These are phyloP conservation scores for Corynespora cassiicola DNA, from an alignment of 2,329 filamentous ascomycete species.

Conservation along the genomic window DNA sequence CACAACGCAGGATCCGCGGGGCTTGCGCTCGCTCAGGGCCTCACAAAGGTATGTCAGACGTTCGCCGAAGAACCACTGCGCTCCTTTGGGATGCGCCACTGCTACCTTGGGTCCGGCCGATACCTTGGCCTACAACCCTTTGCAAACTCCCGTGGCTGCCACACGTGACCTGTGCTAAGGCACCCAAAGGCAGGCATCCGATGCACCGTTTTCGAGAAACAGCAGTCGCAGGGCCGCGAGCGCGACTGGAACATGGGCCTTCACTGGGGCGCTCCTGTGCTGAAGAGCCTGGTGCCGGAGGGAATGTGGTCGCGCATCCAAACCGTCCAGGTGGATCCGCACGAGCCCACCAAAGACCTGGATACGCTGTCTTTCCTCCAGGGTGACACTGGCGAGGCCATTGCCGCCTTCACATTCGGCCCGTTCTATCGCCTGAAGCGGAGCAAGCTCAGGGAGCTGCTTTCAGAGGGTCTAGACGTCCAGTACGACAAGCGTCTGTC, in stretches of 20 bases:
- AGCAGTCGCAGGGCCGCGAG: conserved; percentile 53
- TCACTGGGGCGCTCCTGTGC: conserved; percentile 65
- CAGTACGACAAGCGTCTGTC: conserved; percentile 48
- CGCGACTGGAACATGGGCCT: conserved; percentile 70
- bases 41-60: conserved; percentile 35
- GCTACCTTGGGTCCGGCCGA: no score
- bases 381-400: conserved; percentile 42
- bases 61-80: no score
- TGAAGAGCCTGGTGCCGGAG: conserved; percentile 60
- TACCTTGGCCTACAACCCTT: no score
- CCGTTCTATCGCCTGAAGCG: conserved; percentile 45
- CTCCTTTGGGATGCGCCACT: no score
- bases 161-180: no score
- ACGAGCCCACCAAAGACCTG: conserved; percentile 44
- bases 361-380: conserved; percentile 43
- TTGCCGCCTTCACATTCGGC: conserved; percentile 39
- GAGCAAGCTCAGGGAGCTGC: conserved; percentile 39
- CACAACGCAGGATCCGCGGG: conserved; percentile 37
- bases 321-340: conserved; percentile 60
- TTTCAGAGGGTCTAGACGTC: conserved; percentile 37
- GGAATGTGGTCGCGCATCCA: conserved; percentile 59
- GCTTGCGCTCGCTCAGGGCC: conserved; percentile 45
- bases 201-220: conserved; percentile 65
- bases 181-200: conserved; percentile 34
- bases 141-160: no score